Base-by-base conservation (phyloP, 2,329 filamentous ascomycete genomes). In the Aspergillus sp. region DNA sequence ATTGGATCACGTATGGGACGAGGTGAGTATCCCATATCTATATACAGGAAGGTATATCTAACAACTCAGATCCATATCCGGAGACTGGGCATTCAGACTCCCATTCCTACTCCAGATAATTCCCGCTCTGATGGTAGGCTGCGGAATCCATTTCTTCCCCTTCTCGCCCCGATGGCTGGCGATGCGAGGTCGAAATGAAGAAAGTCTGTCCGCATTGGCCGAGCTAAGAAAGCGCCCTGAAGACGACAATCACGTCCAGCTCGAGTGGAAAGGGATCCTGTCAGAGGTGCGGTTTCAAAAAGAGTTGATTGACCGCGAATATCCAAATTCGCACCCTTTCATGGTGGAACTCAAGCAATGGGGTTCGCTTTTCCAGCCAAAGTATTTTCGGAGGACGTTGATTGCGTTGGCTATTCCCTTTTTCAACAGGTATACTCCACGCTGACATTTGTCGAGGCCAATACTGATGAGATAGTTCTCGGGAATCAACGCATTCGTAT, bases 121-220 rank as follows among this genome's bases (percentile, higher is more conserved):
- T 54, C 71, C 27, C 61, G 67, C 37, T 36, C 56, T 62, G 9
- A 37, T 62, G 3, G 45, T 62, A 1, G 53, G 57, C 6, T 32
- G 19, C 1, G 59, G 55, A 5, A 62, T 67, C 12, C 47, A 60
- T 31, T 72, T 74, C 51, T 63, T 77, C 41, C 77, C 77, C 0
- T 78, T 69, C 48, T 78, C 75, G 1, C 76, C 76, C 1, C 68
- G 77, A 10, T 79, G 75, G 67, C 66, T 79, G 5, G 65, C 66
- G 4, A 66, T 64, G 28, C 59, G 64, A 33, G 65, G 65, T 13
- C 65, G 68, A 5, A 62, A 76, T 33, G 59, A 71, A 2, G 74
- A 77, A 27, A 67, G 68, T 3, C 60, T 77, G 5, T 37, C 59
- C 7, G 62, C 60, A 1, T 57, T 79, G 0, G 60, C 63, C 1